Evolutionary conservation across 1,139 yeast genomes (phyloP).

Genomic region (Torulaspora globosa): DNA sequence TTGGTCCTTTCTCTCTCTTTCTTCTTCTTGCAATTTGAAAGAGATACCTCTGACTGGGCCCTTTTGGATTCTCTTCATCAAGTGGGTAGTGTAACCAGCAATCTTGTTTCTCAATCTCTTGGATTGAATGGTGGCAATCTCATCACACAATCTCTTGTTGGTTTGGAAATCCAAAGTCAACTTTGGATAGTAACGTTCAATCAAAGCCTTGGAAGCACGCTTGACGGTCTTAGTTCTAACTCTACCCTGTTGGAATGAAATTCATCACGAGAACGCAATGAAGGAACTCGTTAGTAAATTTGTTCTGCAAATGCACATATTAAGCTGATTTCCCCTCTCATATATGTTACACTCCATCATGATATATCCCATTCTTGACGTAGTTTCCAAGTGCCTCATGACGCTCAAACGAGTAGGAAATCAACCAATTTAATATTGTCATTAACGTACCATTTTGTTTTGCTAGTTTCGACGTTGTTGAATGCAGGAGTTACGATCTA

Average conservation of each 20-base stretch:
- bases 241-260: slow-evolving; percentile 62
- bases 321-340: neutral
- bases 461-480: slow-evolving; percentile 26
- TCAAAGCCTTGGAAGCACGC: slow-evolving; percentile 99
- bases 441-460: slow-evolving; percentile 35
- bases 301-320: neutral
- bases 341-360: neutral
- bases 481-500: neutral
- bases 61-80: slow-evolving; percentile 99
- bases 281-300: slow-evolving; percentile 6
- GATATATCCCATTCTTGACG: neutral
- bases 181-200: slow-evolving; percentile 99
- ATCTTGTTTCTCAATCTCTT: slow-evolving; percentile 99
- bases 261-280: slow-evolving; percentile 6
- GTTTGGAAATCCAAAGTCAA: slow-evolving; percentile 99
- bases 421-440: slow-evolving; percentile 1
- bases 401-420: neutral
- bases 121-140: slow-evolving; percentile 98
- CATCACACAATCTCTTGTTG: slow-evolving; percentile 99
- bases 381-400: neutral
- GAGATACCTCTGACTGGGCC: slow-evolving; percentile 99
- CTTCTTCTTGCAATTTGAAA: slow-evolving; percentile 99
- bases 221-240: slow-evolving; percentile 99
- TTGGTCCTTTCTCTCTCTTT: slow-evolving; percentile 99
- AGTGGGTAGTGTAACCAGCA: slow-evolving; percentile 99